Conservation (phyloP, 192 early-diverging fungal genomes). For the Podila epigama region DNA sequence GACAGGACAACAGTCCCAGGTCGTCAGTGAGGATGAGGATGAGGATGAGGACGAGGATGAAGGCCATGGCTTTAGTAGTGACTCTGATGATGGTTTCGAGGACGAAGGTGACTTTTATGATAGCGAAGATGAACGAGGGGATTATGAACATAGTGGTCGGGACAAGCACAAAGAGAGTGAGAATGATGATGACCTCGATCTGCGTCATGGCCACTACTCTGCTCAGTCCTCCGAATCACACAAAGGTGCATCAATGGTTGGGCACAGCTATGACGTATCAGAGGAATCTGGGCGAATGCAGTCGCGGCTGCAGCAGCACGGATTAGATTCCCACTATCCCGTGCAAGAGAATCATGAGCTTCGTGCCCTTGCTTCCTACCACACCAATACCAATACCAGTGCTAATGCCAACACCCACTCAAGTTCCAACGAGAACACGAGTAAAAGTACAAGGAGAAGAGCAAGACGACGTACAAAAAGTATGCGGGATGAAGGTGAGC, state of each 20-base stretch:
- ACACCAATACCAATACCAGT: neutral
- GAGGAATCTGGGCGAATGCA: constrained; percentile 10
- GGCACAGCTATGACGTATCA: constrained; percentile 3
- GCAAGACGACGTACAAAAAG: constrained; percentile 22
- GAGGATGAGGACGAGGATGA: no score
- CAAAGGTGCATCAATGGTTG: constrained; percentile 10
- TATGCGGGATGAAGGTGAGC: constrained; percentile 35
- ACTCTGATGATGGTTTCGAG: neutral
- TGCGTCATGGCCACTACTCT: neutral
- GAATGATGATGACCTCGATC: neutral
- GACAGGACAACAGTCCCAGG: no score
- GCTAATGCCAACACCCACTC: neutral
- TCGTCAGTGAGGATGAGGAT: neutral
- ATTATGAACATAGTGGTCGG: constrained; percentile 15
- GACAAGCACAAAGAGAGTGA: neutral
- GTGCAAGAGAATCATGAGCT: no score
- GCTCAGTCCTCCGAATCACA: constrained; percentile 31
- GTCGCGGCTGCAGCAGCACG: constrained; percentile 2
- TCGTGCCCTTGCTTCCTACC: no score
- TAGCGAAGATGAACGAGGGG: constrained; percentile 12
- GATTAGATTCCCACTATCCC: no score
- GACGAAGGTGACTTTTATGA: constrained; percentile 9
- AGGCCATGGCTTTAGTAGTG: no score
- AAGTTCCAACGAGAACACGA: neutral
- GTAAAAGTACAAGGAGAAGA: constrained; percentile 11